Evolutionary conservation across 75 land plant genomes (phyloP).

Genomic region (Cupressus sempervirens): DNA sequence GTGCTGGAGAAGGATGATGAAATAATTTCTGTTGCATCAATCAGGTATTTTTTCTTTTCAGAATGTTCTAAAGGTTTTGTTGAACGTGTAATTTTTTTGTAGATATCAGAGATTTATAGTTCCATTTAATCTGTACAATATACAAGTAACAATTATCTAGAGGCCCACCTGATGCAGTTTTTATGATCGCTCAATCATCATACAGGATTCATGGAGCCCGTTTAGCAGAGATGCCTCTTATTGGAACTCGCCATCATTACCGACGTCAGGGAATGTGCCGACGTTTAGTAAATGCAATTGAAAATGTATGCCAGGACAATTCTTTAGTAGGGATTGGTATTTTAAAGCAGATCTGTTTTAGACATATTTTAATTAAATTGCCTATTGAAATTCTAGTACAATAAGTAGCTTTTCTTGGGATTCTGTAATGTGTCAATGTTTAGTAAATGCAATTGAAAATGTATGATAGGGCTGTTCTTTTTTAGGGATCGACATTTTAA

Average conservation of each 20-base stretch:
- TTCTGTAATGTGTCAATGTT: constrained; percentile 78
- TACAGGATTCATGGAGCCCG: constrained; percentile 62
- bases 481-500: background rate
- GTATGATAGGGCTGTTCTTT: constrained; percentile 21
- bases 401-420: no score
- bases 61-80: background rate
- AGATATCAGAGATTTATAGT: background rate
- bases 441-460: constrained; percentile 61
- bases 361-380: background rate
- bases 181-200: background rate
- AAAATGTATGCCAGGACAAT: constrained; percentile 33
- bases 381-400: no score
- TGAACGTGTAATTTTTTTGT: background rate
- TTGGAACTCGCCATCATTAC: constrained; percentile 74
- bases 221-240: constrained; percentile 83
- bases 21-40: constrained; percentile 76
- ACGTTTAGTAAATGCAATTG: constrained; percentile 63
- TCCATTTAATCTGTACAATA: constrained; percentile 3
- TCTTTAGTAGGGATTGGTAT: background rate
- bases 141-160: background rate
- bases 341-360: background rate
- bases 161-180: background rate
- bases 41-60: constrained; percentile 45
- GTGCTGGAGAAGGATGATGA: constrained; percentile 88
- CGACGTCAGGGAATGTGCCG: constrained; percentile 88